These are phyloP conservation scores for Didymella glomerata DNA, from an alignment of 2,329 filamentous ascomycete species.

Conservation along the genomic window DNA sequence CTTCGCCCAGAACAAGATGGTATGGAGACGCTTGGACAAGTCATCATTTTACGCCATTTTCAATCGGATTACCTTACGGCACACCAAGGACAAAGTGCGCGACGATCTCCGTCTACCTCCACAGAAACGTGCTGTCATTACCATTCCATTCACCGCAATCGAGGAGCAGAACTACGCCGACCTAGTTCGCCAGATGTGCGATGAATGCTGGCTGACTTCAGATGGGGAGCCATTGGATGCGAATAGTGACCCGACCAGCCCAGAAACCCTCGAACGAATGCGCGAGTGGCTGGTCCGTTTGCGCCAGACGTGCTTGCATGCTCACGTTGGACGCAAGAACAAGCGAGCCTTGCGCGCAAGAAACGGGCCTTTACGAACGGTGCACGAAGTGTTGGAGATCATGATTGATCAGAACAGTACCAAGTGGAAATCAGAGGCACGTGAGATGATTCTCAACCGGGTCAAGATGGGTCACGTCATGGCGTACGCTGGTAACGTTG, in stretches of 20 bases:
- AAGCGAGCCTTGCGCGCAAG: constrained; percentile 68
- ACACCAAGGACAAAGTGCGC: constrained; percentile 83
- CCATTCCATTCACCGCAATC: constrained; percentile 86
- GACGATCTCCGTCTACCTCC: constrained; percentile 80
- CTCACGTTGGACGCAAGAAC: constrained; percentile 76
- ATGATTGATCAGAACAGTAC: constrained; percentile 90
- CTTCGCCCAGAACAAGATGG: constrained; percentile 68
- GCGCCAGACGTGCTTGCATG: constrained; percentile 84
- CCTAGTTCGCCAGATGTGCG: constrained; percentile 78
- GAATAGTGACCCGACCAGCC: constrained; percentile 71
- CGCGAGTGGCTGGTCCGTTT: constrained; percentile 78
- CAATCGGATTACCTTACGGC: constrained; percentile 75
- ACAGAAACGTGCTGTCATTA: constrained; percentile 87
- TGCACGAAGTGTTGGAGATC: constrained; percentile 83
- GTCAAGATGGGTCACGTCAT: constrained; percentile 78
- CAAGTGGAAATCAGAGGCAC: constrained; percentile 72
- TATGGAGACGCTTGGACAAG: constrained; percentile 77
- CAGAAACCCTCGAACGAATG: constrained; percentile 72
- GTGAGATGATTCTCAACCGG: constrained; percentile 68
- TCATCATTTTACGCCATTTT: constrained; percentile 74
- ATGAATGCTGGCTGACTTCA: constrained; percentile 70
- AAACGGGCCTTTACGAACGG: constrained; percentile 76
- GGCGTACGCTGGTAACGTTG: constrained; percentile 73
- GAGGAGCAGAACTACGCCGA: constrained; percentile 89
- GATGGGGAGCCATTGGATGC: constrained; percentile 69